Base-by-base conservation (phyloP, 345 rosid species). In the Kandelia obovata region DNA sequence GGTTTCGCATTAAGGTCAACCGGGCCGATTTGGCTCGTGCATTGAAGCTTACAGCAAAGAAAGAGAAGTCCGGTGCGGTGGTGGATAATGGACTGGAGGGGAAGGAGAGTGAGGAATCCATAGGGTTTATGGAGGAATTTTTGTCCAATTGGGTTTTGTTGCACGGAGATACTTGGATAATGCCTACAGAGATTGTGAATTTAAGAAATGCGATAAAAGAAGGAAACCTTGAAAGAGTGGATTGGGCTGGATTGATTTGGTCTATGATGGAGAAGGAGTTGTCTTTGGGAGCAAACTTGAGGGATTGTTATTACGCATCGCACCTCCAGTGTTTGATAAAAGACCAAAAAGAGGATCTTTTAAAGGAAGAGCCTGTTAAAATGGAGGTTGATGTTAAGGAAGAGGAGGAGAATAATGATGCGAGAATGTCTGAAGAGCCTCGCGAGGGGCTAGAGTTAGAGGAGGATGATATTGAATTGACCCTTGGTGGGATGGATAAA, bases 1-100 rank as follows among this genome's bases (percentile, higher is more conserved):
- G 81, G n/a, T 71, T 11, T 43, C 82, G 82, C 57, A 74, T 95
- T 58, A 72, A 61, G 55, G 84, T 92, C 28, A 86, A 62, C 73
- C 96, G 98, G 39, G 65, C 99, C 3, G 98, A 90, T 79, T 78
- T 95, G 68, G 88, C 88, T 6, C 83, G 98, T 15, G 98, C 99
- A 1, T 77, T 92, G 84, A 83, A 78, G 65, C 71, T 95, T 65
- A 85, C 96, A 20, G 71, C 13, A 34, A 82, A 79, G 82, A 85
- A 78, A 64, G 86, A 86, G 21, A 85, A 85, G 76, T 67, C 63
- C 57, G 52, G 66, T 39, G 77, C 71, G 2, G 16, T 57, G 67
- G 68, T 21, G 52, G 80, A 61, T 5, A 17, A 75, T 23, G 83
- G 34, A 39, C 58, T 70, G 57, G 81, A 47, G 72, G 84, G 58